Evolutionary conservation across 2,329 filamentous ascomycete genomes (phyloP).

Genomic region (Bipolaris zeicola): DNA sequence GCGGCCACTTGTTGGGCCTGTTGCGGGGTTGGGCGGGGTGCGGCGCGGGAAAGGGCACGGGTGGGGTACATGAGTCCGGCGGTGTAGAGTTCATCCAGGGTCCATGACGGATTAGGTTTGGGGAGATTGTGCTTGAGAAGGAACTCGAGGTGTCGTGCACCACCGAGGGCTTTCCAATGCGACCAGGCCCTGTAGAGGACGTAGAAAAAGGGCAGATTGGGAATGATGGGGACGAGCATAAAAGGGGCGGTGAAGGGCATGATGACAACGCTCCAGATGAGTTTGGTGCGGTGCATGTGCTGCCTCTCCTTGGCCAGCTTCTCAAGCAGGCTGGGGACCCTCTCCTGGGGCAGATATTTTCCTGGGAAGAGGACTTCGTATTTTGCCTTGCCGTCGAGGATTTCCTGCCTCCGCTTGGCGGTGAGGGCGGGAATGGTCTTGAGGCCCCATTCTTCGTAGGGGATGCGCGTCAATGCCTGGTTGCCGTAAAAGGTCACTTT

Average conservation of each 20-base stretch:
- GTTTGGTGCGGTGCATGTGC: constrained; percentile 72
- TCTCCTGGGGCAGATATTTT: constrained; percentile 67
- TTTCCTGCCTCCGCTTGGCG: constrained; percentile 66
- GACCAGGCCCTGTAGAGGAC: constrained; percentile 79
- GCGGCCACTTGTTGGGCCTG: constrained; percentile 48
- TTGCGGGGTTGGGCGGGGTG: constrained; percentile 43
- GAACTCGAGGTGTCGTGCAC: constrained; percentile 83
- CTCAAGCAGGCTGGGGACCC: constrained; percentile 68
- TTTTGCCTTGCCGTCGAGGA: constrained; percentile 65
- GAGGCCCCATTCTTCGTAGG: constrained; percentile 96
- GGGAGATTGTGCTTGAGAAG: constrained; percentile 76
- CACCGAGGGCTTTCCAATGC: constrained; percentile 68
- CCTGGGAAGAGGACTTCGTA: constrained; percentile 79
- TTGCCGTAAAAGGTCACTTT: constrained; percentile 87
- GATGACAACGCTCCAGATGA: constrained; percentile 71
- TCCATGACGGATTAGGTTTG: constrained; percentile 66
- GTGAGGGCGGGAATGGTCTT: constrained; percentile 90
- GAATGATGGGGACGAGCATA: constrained; percentile 81
- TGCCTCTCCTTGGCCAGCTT: constrained; percentile 81
- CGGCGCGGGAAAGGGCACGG: constrained; percentile 48
- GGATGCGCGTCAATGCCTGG: constrained; percentile 80
- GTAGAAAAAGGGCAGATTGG: constrained; percentile 97
- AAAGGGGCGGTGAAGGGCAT: constrained; percentile 79
- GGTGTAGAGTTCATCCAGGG: constrained; percentile 77
- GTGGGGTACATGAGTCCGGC: constrained; percentile 54